Evolutionary conservation across 1,284 basidiomycete genomes (phyloP), one percentile per base, ranked within the genome.

Genomic region (Acaromyces ingoldii): DNA sequence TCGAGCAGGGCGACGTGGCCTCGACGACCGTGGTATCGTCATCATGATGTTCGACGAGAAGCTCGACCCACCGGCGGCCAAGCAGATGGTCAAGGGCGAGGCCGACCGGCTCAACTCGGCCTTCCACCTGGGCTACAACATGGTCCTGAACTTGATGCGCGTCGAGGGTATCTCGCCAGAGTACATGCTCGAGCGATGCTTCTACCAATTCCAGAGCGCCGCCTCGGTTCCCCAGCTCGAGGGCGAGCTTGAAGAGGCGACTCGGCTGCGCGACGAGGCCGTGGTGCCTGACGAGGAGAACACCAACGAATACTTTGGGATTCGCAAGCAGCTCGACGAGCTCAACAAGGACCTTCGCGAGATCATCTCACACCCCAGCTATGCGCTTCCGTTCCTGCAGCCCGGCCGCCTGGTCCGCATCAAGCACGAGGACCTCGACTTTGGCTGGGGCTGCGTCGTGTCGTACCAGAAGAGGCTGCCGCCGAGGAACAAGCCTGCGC

Each of bases 1-100:
- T 51, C 88, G 95, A 63, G 95, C 95, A 4, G 95, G 95, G 67
- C 86, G 95, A 74, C 85, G 95, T 79, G 95, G 95, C 40, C 79
- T 98, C 53, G 95, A 99, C 75, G 93, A 97, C 63, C 85, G 95
- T n/a, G 95, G 95, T 59, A 91, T 99, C 51, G 95, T 99, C 60
- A 97, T 99, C 72, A 91, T 99, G 91, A 98, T 99, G 95, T 90
- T 88, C 75, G 93, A 98, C 77, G 91, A 96, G 78, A 96, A 95
- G 78, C 81, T 99, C 46, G 95, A 98, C 72, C 92, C 95, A 0
- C 77, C 83, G 2, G 83, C 86, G 0, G 93, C 95, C 41, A 98
- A 96, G 80, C 83, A 82, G 51, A 98, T 99, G 95, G 89, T 98
- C 76, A 97, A 97, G 77, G 95, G 95, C 46, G 89, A 96, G 78